phyloP scores from a whole-genome alignment of 495 filamentous ascomycete species.

The Astrocystis sublimbata region DNA sequence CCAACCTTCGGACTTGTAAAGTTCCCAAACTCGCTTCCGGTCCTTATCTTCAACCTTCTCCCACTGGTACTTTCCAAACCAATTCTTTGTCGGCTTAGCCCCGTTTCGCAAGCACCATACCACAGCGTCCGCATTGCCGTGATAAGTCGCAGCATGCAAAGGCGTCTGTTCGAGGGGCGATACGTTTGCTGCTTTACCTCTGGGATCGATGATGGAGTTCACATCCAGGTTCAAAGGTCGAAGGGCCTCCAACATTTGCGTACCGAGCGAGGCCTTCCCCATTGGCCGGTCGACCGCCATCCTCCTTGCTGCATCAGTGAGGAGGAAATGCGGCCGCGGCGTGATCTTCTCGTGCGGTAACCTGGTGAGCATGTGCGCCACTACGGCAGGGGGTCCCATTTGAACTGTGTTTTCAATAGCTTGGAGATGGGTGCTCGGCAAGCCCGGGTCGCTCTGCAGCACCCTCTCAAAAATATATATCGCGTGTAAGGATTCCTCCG shows the following conservation, averaged over 20 bases:
- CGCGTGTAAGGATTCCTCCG: neutral
- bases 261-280: neutral
- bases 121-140: neutral
- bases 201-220: constrained; percentile 2
- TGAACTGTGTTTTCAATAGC: neutral
- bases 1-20: neutral
- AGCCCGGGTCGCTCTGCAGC: neutral
- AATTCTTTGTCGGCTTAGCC: neutral
- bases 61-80: neutral
- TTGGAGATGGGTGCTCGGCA: neutral
- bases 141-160: neutral
- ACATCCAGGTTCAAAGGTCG: constrained; percentile 1
- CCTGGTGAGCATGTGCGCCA: neutral
- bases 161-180: neutral
- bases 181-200: neutral
- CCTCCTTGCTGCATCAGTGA: neutral
- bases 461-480: neutral
- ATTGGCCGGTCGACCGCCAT: neutral
- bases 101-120: neutral
- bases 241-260: neutral
- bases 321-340: constrained; percentile 5
- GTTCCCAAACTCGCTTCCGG: neutral
- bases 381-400: neutral
- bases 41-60: neutral
- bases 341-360: neutral